Conservation (phyloP, 208 protist genomes). For the Acanthamoeba sp. region DNA sequence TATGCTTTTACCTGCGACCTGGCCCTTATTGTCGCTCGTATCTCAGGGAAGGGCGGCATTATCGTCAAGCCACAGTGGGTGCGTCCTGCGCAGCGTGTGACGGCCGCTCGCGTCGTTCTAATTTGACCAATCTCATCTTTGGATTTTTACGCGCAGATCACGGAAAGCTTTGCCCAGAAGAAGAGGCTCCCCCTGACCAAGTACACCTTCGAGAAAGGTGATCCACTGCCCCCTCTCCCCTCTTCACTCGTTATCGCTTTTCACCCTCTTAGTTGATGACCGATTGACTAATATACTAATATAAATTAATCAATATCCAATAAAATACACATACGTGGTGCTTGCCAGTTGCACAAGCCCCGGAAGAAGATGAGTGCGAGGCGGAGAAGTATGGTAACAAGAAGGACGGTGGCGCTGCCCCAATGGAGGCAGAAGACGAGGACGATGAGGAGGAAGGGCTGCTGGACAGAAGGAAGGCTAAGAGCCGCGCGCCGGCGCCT, state of each 20-base stretch:
- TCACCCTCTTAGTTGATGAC: too few relatives aligned
- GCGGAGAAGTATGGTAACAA: neutral
- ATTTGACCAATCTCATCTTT: too few relatives aligned
- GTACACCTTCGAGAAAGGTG: constrained; percentile 11
- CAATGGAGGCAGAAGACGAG: too few relatives aligned
- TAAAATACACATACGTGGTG: too few relatives aligned
- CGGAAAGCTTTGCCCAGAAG: constrained; percentile 25
- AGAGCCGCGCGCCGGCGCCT: neutral
- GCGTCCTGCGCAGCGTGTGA: too few relatives aligned
- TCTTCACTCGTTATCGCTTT: too few relatives aligned
- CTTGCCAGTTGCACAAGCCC: neutral
- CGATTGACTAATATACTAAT: too few relatives aligned
- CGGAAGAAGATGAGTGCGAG: neutral
- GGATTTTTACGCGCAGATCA: too few relatives aligned
- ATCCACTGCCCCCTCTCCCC: too few relatives aligned
- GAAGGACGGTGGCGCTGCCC: neutral
- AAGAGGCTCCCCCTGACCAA: constrained; percentile 18
- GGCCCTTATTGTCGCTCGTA: neutral
- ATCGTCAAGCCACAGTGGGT: constrained; percentile 52
- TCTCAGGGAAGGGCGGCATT: constrained; percentile 27
- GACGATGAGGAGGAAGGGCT: constrained; percentile 12
- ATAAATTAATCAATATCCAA: too few relatives aligned
- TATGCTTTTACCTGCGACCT: neutral
- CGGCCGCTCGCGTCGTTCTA: too few relatives aligned
- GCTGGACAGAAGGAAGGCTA: neutral